These are phyloP conservation scores for Blastobotrys capitulatus DNA, from an alignment of 1,139 yeast genomes.

Conservation along the genomic window DNA sequence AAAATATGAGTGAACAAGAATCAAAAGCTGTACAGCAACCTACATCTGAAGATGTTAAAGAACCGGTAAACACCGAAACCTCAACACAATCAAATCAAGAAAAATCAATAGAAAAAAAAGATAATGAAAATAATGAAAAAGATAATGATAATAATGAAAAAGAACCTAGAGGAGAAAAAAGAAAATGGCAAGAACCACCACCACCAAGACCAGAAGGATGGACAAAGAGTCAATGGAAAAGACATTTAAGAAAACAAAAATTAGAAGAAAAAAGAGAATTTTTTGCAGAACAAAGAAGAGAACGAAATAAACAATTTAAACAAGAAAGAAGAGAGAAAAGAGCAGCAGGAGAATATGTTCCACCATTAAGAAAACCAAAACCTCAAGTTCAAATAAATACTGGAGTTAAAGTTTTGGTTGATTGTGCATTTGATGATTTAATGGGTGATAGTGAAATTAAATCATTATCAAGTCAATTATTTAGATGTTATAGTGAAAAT, in stretches of 20 bases:
- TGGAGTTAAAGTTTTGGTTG: conserved; percentile 48
- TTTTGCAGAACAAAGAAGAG: conserved; percentile 51
- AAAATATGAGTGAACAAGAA: too few species aligned
- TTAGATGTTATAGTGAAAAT: conserved; percentile 76
- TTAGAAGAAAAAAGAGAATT: conserved; percentile 63
- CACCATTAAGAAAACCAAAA: not conserved
- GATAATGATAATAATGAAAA: too few species aligned
- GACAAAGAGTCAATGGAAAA: conserved; percentile 81
- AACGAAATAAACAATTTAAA: conserved; percentile 35
- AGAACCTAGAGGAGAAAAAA: not conserved
- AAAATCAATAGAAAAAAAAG: too few species aligned
- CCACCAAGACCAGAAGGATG: conserved; percentile 66
- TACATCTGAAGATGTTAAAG: too few species aligned
- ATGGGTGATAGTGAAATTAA: conserved; percentile 76
- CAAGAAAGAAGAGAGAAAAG: conserved; percentile 31
- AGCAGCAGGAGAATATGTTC: conserved; percentile 8
- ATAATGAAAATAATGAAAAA: not conserved
- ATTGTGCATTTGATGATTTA: conserved; percentile 84
- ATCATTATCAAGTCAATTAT: conserved; percentile 73
- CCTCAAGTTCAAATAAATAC: conserved; percentile 13
- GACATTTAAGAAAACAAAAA: conserved; percentile 50
- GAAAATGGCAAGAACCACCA: conserved; percentile 11
- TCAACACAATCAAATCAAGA: too few species aligned
- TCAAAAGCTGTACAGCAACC: too few species aligned
- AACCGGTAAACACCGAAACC: too few species aligned